Conservation (phyloP, 768 basidiomycete species). For the Serendipita vermifera region DNA sequence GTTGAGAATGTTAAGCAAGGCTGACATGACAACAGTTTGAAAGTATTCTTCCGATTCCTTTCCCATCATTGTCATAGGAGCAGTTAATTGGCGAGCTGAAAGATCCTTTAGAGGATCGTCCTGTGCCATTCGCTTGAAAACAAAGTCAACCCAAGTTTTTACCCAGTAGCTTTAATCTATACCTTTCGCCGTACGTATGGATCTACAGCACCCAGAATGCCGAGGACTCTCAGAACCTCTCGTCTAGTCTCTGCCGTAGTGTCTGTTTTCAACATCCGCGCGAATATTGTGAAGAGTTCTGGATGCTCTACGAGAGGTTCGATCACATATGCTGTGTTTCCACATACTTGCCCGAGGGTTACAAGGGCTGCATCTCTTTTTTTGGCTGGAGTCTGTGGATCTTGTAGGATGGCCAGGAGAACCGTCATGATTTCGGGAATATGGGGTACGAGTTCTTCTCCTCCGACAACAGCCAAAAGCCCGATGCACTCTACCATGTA, state of each 20-base stretch:
- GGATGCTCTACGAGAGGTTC: conserved; percentile 83
- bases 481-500: conserved; percentile 91
- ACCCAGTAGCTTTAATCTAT: conserved; percentile 16
- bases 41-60: conserved; percentile 87
- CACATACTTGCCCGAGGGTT: conserved; percentile 89
- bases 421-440: conserved; percentile 82
- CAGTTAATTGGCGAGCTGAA: conserved; percentile 18
- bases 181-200: conserved; percentile 85
- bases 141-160: conserved; percentile 29
- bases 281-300: conserved; percentile 72
- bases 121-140: conserved; percentile 16
- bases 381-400: conserved; percentile 50
- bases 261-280: conserved; percentile 76
- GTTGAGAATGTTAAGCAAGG: conserved; percentile 73
- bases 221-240: conserved; percentile 89
- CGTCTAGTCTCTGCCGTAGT: conserved; percentile 53
- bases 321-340: conserved; percentile 91
- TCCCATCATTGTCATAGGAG: conserved; percentile 15
- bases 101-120: neutral
- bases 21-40: conserved; percentile 86
- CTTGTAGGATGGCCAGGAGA: conserved; percentile 78
- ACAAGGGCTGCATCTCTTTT: conserved; percentile 92
- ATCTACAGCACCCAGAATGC: conserved; percentile 90
- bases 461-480: conserved; percentile 83
- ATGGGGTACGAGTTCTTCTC: conserved; percentile 75